Percentiles rank a stretch among this genome's conserved stretches.
Conservation (phyloP, 2,329 filamentous ascomycete species). For the Thielaviopsis musarum region DNA sequence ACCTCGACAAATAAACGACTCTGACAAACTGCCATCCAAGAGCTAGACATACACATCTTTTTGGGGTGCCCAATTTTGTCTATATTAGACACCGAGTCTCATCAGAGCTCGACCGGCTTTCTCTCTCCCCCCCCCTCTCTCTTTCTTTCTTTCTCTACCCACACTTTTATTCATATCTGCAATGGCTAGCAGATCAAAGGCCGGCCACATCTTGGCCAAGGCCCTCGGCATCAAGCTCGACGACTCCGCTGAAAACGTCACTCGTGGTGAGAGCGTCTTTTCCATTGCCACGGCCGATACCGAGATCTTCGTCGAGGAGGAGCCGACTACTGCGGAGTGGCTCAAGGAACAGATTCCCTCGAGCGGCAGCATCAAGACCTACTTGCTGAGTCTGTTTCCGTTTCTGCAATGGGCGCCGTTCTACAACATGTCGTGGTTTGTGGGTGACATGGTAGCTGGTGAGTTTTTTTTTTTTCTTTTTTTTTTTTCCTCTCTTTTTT, state of each 20-base stretch:
- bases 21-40: no score
- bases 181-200: conserved; percentile 32
- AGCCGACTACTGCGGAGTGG: conserved; percentile 62
- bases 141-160: neutral
- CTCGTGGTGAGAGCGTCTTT: conserved; percentile 62
- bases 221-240: conserved; percentile 69
- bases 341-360: conserved; percentile 46
- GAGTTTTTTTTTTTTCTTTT: neutral
- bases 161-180: neutral
- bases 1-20: no score
- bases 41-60: no score
- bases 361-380: conserved; percentile 34
- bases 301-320: conserved; percentile 56
- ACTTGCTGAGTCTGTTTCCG: conserved; percentile 61
- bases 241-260: conserved; percentile 41
- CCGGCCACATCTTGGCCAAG: conserved; percentile 62
- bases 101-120: no score
- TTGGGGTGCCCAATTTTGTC: no score
- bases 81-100: no score
- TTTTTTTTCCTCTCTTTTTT: neutral
- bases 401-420: conserved; percentile 75
- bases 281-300: conserved; percentile 56
- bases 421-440: conserved; percentile 81
- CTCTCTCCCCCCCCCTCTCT: no score
- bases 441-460: conserved; percentile 73